Base-by-base conservation (phyloP, 164 flowering plant species). In the Taxillus chinensis region DNA sequence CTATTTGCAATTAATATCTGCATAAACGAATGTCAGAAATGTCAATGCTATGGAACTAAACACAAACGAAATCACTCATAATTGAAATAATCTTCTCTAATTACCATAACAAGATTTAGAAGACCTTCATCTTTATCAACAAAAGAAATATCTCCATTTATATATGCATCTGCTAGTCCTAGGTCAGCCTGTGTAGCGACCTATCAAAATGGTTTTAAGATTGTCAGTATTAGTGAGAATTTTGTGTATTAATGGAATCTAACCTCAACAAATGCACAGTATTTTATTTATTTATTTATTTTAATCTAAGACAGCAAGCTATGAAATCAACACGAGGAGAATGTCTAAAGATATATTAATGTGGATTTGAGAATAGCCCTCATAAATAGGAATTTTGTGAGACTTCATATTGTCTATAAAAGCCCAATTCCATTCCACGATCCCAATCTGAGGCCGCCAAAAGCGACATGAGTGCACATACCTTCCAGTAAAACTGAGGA, bases 401-500 rank as follows among this genome's bases (percentile, higher is more conserved):
- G 27, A 27, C 27, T 27, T 27, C 27, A 27, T 27, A 27, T 27
- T 27, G 27, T 27, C 27, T 27, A 27, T 27, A 27, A 27, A 27
- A 27, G 27, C 27, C 27, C 27, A 27, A 27, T 27, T 27, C 27
- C 27, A 27, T 27, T 27, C 27, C 27, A 27, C 0, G 27, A 27
- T 27, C 27, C 27, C 27, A 27, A 27, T 27, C 2, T 0, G 27
- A 27, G 27, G 27, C 27, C 27, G 27, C 27, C 27, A 27, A 27
- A 27, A 48, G 51, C 10, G 46, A 15, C 60, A 5, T 6, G 60
- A 61, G 37, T 14, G 59, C 5, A 38, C 48, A 13, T 69, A 86
- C 99, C 95, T 90, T 90, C 99, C 95, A 86, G 71, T 93, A 93
- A 70, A 92, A 92, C 64, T 79, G 86, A 8, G 95, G 92, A 70